Base-by-base conservation (phyloP, 176 grass and related monocot species). In the Melocanna baccifera region DNA sequence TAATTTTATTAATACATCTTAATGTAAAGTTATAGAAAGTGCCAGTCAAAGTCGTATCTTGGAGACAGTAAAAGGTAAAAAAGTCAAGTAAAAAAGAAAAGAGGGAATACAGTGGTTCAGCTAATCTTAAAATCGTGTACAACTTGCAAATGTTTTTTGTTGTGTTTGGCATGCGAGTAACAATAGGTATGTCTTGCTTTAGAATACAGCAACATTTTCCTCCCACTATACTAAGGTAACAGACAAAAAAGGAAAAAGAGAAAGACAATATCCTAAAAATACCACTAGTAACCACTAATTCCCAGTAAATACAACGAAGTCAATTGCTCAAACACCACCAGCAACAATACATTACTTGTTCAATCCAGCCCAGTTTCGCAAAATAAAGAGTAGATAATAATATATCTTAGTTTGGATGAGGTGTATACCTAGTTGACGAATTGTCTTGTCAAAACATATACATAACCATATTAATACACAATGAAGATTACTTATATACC, bases 391-490 rank as follows among this genome's bases (percentile, higher is more conserved):
- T 34, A 79, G 20, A 58, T 7, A 52, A 48, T 42, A 28, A 63
- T 83, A 65, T 13, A 71, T 64, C 12, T 77, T 73, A 48, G 69
- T 25, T 78, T 66, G 25, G 57, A 88, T 78, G 26, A 66, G 69
- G 28, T 52, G 41, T 22, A 83, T 12, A 73, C 80, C 67, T 69
- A 81, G 26, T 34, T 80, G 43, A 37, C 20, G 22, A 25, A 73
- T 18, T 29, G 6, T 83, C 26, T 84, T 63, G 48, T 63, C 29
- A 52, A 37, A 65, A 73, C 4, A 63, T 64, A 36, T 10, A 63
- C 45, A 43, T 14, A 73, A 45, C 26, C 41, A 73, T 73, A 56
- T 59, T 59, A 73, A 26, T 9, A 32, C 67, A 71, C 39, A 47
- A 61, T 5, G 10, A 57, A 47, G 11, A 59, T 18, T 75, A 66